A percentile compares a stretch with the other conserved stretches of the same genome.
These are phyloP conservation scores for Parascedosporium putredinis DNA, from an alignment of 2,329 filamentous ascomycete species.

Conservation along the genomic window DNA sequence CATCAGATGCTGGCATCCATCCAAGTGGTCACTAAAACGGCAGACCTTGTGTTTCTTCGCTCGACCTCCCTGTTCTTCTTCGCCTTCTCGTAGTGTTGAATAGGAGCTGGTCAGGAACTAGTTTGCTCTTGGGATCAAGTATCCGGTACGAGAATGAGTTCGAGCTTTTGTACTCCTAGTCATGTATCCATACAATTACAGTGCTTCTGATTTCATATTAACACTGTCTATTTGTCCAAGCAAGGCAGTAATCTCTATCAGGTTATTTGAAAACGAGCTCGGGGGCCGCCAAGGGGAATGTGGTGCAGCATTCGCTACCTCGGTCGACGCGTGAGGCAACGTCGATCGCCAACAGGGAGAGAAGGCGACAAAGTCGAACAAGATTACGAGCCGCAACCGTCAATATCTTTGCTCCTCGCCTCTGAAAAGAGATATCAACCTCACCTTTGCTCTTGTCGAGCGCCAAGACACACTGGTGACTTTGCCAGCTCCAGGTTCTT, in stretches of 20 bases:
- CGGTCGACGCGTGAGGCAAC: background rate
- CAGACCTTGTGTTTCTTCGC: no score
- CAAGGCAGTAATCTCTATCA: background rate
- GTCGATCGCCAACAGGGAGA: background rate
- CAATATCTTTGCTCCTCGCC: no score
- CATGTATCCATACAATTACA: conserved; percentile 1
- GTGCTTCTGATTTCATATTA: background rate
- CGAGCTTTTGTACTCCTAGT: conserved; percentile 3
- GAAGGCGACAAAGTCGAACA: background rate
- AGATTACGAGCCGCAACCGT: no score
- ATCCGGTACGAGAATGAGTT: background rate
- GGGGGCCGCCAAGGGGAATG: background rate
- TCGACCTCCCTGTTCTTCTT: no score
- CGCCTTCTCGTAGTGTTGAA: background rate
- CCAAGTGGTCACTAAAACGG: no score
- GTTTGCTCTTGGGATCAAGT: background rate
- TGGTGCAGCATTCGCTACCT: background rate
- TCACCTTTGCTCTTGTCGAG: no score
- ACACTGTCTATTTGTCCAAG: background rate
- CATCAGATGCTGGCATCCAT: conserved; percentile 1
- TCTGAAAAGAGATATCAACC: background rate
- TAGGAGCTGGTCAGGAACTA: background rate
- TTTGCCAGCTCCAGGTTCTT: conserved; percentile 3
- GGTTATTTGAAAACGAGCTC: background rate
- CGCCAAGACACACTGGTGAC: conserved; percentile 1